phyloP scores from a whole-genome alignment of 805 yeast species.

The Pichia cabralensis region DNA sequence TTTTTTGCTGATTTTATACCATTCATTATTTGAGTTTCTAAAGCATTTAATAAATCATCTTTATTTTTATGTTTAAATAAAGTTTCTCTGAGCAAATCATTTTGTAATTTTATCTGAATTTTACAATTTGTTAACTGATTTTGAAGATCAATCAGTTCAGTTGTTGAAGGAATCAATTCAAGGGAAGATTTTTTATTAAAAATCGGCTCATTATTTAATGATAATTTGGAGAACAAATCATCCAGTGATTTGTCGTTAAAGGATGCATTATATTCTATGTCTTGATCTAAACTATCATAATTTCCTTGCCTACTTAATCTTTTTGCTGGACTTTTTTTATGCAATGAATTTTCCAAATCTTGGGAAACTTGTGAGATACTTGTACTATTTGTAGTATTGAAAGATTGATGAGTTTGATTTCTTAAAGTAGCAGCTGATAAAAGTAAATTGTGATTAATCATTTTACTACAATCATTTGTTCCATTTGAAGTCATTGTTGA shows the following conservation, averaged over 20 bases:
- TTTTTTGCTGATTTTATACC: constrained; percentile 2
- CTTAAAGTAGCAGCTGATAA: not conserved
- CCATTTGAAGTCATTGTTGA: constrained; percentile 7
- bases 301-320: constrained; percentile 4
- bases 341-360: too few species aligned
- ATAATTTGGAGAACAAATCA: not conserved
- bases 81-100: constrained; percentile 21
- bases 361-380: too few species aligned
- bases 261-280: not conserved
- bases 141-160: constrained; percentile 21
- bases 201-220: not conserved
- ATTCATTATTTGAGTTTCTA: constrained; percentile 10
- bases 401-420: not conserved
- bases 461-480: not conserved
- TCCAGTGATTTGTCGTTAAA: not conserved
- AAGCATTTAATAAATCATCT: constrained; percentile 10
- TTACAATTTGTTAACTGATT: constrained; percentile 26
- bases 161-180: not conserved
- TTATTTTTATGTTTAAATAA: constrained; percentile 10
- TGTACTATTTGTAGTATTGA: not conserved
- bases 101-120: constrained; percentile 25
- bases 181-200: not conserved
- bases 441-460: not conserved
- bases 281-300: too few species aligned
- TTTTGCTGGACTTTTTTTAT: not conserved